Conservation (phyloP, 1,139 yeast genomes). For the Pichia sp. region DNA sequence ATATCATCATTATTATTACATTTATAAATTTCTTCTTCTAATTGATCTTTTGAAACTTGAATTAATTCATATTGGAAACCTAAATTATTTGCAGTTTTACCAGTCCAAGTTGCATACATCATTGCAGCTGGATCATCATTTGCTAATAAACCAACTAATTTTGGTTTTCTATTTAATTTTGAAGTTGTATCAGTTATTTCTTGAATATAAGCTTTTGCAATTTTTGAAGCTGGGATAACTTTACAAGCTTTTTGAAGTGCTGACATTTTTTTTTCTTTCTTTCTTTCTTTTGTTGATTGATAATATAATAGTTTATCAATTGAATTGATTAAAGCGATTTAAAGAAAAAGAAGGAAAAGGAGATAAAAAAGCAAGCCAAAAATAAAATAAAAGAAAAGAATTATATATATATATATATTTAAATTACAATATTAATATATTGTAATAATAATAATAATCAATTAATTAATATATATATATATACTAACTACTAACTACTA, state of each 20-base stretch:
- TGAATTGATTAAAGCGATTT: too few relatives aligned
- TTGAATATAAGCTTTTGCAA: constrained; percentile 73
- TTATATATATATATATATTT: too few relatives aligned
- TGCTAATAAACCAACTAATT: constrained; percentile 84
- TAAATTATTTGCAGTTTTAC: constrained; percentile 75
- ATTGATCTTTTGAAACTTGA: constrained; percentile 63
- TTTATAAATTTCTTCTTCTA: constrained; percentile 74
- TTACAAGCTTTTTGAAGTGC: constrained; percentile 31
- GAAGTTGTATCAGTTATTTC: constrained; percentile 62
- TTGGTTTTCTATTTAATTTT: constrained; percentile 50
- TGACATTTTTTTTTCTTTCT: constrained; percentile 2
- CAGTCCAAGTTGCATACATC: constrained; percentile 95
- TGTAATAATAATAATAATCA: too few relatives aligned
- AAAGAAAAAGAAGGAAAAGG: background rate
- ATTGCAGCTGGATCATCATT: constrained; percentile 92
- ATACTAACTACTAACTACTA: too few relatives aligned
- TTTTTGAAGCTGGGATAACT: constrained; percentile 80
- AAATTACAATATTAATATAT: too few relatives aligned
- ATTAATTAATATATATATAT: too few relatives aligned
- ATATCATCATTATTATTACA: constrained; percentile 76
- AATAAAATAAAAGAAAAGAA: too few relatives aligned
- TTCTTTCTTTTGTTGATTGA: too few relatives aligned
- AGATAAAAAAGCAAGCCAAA: too few relatives aligned
- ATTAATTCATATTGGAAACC: constrained; percentile 83
- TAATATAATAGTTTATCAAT: too few relatives aligned